Evolutionary conservation across 768 basidiomycete species (phyloP).

Genomic region (Lentinula sp.): DNA sequence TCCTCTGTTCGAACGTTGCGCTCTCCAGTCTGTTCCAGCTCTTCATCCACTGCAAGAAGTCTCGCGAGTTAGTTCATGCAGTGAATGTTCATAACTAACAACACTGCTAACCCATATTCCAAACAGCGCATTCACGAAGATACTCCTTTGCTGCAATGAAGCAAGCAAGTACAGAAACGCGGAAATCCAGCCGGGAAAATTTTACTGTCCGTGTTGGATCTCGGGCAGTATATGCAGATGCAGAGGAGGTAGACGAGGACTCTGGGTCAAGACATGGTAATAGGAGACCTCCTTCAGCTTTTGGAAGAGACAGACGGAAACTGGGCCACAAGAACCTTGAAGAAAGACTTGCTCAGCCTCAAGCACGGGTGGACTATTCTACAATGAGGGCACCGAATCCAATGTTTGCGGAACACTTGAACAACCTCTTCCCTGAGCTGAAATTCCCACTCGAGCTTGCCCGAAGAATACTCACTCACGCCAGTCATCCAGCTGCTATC

Average conservation of each 20-base stretch:
- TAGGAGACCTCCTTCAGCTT: neutral
- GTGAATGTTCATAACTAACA: neutral
- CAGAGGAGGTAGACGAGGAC: neutral
- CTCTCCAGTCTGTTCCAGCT: neutral
- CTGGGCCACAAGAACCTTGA: neutral
- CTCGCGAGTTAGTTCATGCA: neutral
- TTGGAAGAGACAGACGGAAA: constrained; percentile 2
- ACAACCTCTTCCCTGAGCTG: constrained; percentile 57
- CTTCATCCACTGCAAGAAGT: neutral
- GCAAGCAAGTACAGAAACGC: neutral
- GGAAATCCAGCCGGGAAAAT: neutral
- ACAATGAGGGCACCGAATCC: constrained; percentile 10
- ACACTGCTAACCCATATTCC: neutral
- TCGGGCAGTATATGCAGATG: constrained; percentile 3
- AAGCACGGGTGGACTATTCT: constrained; percentile 4
- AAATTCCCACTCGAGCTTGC: constrained; percentile 69
- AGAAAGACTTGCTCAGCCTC: neutral
- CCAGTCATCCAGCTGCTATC: constrained; percentile 61
- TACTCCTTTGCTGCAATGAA: constrained; percentile 3
- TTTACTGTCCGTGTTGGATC: neutral
- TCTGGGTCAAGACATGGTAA: neutral
- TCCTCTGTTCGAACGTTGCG: neutral
- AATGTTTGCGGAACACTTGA: constrained; percentile 47
- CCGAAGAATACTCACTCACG: constrained; percentile 70
- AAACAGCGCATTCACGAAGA: neutral